Percentiles rank a stretch among this genome's conserved stretches.
Evolutionary conservation across 495 filamentous ascomycete genomes (phyloP).

Genomic region (Penicillium flavigenum): DNA sequence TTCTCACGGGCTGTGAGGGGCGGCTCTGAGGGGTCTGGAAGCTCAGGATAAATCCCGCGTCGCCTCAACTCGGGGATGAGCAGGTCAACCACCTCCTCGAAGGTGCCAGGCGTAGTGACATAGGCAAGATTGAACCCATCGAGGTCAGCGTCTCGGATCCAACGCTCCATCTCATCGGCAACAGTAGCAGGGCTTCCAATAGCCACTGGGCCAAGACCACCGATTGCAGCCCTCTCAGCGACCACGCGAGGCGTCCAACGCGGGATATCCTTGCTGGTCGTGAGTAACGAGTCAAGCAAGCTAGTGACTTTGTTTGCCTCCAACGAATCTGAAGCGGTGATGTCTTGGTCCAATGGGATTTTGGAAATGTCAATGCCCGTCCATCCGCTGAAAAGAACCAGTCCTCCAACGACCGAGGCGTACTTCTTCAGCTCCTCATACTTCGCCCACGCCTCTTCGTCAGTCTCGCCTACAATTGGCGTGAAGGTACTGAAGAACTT

Average conservation of each 20-base stretch:
- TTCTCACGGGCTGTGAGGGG: conserved; percentile 58
- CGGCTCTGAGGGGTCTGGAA: conserved; percentile 35
- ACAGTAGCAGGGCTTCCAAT: conserved; percentile 55
- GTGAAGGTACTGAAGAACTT: conserved; percentile 62
- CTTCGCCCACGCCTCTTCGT: conserved; percentile 57
- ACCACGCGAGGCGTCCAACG: conserved; percentile 53
- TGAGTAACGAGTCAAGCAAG: conserved; percentile 51
- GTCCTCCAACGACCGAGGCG: conserved; percentile 52
- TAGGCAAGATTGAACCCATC: conserved; percentile 60
- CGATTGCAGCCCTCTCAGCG: conserved; percentile 57
- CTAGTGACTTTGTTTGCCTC: conserved; percentile 55
- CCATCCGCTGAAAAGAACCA: conserved; percentile 62
- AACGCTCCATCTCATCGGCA: conserved; percentile 58
- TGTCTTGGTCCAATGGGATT: conserved; percentile 56
- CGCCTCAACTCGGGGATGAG: conserved; percentile 58
- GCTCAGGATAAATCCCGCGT: conserved; percentile 48
- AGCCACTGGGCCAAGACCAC: conserved; percentile 53
- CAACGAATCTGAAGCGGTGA: conserved; percentile 50
- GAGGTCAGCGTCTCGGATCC: conserved; percentile 57
- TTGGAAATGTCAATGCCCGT: conserved; percentile 62
- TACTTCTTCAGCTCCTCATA: conserved; percentile 52
- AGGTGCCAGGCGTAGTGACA: conserved; percentile 59
- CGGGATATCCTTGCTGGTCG: conserved; percentile 49
- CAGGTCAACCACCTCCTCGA: conserved; percentile 61
- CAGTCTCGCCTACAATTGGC: conserved; percentile 55